phyloP scores from a whole-genome alignment of 495 filamentous ascomycete species.

The Diplogelasinospora grovesii region DNA sequence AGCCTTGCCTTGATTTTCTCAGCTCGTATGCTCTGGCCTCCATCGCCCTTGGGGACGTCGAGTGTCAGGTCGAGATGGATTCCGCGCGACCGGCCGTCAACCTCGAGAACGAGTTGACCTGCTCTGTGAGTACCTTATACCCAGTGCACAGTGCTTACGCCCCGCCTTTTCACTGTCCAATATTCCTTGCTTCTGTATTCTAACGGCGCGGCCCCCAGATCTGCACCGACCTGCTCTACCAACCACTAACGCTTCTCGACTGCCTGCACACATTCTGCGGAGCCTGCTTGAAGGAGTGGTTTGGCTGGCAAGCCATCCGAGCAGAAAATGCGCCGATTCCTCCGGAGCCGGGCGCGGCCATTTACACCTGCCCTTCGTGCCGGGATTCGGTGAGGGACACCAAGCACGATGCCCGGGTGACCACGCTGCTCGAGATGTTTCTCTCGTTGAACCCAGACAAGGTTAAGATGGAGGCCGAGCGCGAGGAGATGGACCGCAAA shows the following conservation, averaged over 20 bases:
- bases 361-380: conserved; percentile 88
- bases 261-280: conserved; percentile 97
- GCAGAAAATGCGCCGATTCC: conserved; percentile 37
- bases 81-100: conserved; percentile 41
- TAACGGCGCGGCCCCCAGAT: no score
- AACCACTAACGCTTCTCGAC: conserved; percentile 92
- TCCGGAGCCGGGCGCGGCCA: conserved; percentile 38
- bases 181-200: no score
- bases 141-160: background rate
- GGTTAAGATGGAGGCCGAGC: conserved; percentile 59
- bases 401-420: conserved; percentile 75
- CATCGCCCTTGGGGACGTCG: background rate
- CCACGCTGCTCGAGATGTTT: conserved; percentile 74
- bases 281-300: conserved; percentile 92
- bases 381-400: conserved; percentile 78
- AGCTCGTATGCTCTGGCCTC: conserved; percentile 2
- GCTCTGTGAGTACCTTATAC: conserved; percentile 60
- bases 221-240: conserved; percentile 91
- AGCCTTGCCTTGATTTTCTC: background rate
- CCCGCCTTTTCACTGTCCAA: background rate
- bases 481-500: conserved; percentile 56
- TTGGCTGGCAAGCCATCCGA: conserved; percentile 52
- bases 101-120: conserved; percentile 84
- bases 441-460: conserved; percentile 67
- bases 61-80: conserved; percentile 8